A percentile compares a stretch with the other conserved stretches of the same genome.
phyloP scores from a whole-genome alignment of 805 yeast species.

The Candida awuae region DNA sequence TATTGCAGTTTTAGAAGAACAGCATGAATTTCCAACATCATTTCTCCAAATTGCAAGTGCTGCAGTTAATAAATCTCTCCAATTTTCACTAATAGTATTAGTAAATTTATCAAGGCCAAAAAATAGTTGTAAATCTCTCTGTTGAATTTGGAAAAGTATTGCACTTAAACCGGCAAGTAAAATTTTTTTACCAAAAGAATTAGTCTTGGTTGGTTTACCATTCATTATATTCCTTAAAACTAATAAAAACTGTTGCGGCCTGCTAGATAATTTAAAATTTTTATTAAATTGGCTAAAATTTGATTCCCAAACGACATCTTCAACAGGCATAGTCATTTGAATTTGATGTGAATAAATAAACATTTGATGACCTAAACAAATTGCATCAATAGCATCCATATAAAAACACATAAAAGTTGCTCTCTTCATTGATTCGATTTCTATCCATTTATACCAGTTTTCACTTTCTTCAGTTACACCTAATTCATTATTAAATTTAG shows the following conservation, averaged over 20 bases:
- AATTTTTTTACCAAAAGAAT: constrained; percentile 59
- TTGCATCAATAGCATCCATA: constrained; percentile 70
- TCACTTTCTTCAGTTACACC: constrained; percentile 17
- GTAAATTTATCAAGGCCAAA: constrained; percentile 35
- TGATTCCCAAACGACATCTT: constrained; percentile 49
- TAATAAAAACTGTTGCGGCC: constrained; percentile 41
- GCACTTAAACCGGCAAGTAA: constrained; percentile 60
- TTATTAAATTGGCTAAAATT: constrained; percentile 17
- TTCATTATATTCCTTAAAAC: constrained; percentile 52
- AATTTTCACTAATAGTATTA: constrained; percentile 33
- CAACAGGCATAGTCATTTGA: constrained; percentile 55
- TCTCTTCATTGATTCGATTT: constrained; percentile 69
- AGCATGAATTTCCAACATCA: constrained; percentile 34
- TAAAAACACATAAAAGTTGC: constrained; percentile 76
- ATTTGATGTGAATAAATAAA: constrained; percentile 51
- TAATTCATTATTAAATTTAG: constrained; percentile 18
- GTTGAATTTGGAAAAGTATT: constrained; percentile 65
- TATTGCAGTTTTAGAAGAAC: constrained; percentile 28
- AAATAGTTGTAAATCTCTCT: constrained; percentile 55
- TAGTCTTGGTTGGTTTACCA: constrained; percentile 39
- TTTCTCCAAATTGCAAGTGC: constrained; percentile 67
- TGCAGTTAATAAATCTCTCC: constrained; percentile 65
- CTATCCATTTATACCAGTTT: constrained; percentile 62
- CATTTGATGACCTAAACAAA: constrained; percentile 67
- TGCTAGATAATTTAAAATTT: constrained; percentile 19